These are phyloP conservation scores for Petrea volubilis DNA, from an alignment of 257 asterid species.

Conservation along the genomic window DNA sequence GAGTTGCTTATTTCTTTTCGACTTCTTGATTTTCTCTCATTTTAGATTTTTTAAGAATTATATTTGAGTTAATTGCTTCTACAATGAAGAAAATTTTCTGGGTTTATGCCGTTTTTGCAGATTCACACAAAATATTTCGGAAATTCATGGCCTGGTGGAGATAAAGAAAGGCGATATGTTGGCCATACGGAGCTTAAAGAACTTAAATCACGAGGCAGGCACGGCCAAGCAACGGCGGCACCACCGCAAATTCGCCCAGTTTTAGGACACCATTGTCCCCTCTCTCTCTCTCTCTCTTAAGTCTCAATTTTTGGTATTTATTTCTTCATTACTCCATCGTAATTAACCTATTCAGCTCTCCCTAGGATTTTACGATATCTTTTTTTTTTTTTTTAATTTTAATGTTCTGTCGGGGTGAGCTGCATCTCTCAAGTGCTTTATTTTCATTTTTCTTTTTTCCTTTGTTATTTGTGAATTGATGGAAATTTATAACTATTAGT, in stretches of 20 bases:
- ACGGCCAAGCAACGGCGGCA: slow-evolving; percentile 33
- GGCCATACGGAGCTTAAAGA: slow-evolving; percentile 63
- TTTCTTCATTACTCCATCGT: slow-evolving; percentile 12
- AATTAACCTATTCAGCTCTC: background rate
- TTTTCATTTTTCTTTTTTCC: background rate
- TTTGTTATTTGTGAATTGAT: background rate
- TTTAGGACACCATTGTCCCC: slow-evolving; percentile 31
- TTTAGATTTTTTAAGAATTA: background rate
- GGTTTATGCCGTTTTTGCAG: slow-evolving; percentile 8
- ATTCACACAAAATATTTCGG: slow-evolving; percentile 32
- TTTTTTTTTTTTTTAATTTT: background rate
- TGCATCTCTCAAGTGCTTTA: slow-evolving; percentile 11
- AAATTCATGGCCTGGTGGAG: slow-evolving; percentile 32
- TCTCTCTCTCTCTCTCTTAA: background rate
- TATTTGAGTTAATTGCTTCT: background rate
- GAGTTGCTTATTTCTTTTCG: background rate
- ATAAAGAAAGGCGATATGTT: slow-evolving; percentile 42
- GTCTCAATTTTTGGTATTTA: background rate
- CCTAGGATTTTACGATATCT: background rate
- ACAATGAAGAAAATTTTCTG: background rate
- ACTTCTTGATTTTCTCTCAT: background rate
- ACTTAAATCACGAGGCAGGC: slow-evolving; percentile 39
- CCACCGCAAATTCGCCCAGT: slow-evolving; percentile 66
- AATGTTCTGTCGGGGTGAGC: slow-evolving; percentile 27
- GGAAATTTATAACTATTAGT: slow-evolving; percentile 5